phyloP scores from a whole-genome alignment of 2,329 filamentous ascomycete genomes.

The Ophiocordyceps camponoti-rufipedis region DNA sequence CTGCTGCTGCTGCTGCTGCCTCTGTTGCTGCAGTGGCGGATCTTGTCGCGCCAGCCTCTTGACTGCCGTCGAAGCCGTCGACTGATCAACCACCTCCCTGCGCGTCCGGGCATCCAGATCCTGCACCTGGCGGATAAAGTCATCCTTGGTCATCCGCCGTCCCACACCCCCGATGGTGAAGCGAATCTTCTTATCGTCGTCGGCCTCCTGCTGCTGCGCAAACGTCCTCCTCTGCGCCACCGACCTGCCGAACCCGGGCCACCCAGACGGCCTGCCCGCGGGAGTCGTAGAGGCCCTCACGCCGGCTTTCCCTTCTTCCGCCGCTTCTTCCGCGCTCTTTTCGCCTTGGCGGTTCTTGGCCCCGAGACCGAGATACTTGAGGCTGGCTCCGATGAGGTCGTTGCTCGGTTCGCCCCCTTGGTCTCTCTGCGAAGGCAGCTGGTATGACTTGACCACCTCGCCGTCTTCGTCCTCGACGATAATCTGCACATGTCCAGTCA shows the following conservation, averaged over 20 bases:
- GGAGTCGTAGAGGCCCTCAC: conserved; percentile 12
- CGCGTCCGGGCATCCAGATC: conserved; percentile 50
- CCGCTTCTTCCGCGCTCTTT: conserved; percentile 12
- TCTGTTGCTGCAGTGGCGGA: conserved; percentile 1
- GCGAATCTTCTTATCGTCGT: conserved; percentile 53
- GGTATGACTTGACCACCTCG: conserved; percentile 72
- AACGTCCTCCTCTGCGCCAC: conserved; percentile 21
- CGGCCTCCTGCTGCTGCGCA: conserved; percentile 25
- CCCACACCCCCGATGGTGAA: conserved; percentile 63
- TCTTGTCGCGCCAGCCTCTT: conserved; percentile 30
- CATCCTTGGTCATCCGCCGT: conserved; percentile 58
- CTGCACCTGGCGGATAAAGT: conserved; percentile 59
- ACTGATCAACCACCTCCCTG: conserved; percentile 32
- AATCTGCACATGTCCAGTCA: conserved; percentile 29
- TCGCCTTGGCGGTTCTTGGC: conserved; percentile 22
- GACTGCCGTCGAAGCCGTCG: conserved; percentile 25
- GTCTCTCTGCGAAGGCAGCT: conserved; percentile 40
- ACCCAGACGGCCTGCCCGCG: conserved; percentile 26
- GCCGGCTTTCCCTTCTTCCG: conserved; percentile 14
- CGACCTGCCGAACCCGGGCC: conserved; percentile 25
- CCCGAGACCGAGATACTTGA: conserved; percentile 37
- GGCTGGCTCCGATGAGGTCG: conserved; percentile 22
- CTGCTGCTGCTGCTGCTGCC: too few species aligned
- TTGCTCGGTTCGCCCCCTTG: conserved; percentile 19
- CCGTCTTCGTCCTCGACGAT: conserved; percentile 79